Conservation (phyloP, 1,284 basidiomycete species). For the Trichosporon ovoides region DNA sequence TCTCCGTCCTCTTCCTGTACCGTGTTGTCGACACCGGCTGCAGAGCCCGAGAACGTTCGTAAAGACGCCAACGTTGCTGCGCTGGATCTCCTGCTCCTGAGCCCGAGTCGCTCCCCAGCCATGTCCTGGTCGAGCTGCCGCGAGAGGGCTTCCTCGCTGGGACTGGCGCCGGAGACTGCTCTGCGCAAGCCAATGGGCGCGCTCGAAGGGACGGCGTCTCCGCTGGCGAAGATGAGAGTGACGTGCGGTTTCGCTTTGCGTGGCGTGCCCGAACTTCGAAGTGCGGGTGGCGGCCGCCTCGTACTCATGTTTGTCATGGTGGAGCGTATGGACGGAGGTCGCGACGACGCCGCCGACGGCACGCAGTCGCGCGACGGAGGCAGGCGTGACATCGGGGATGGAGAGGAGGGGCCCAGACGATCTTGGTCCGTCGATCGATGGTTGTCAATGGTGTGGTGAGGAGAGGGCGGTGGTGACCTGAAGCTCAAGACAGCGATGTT, state of each 20-base stretch:
- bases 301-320: slow-evolving; percentile 1
- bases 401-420: not conserved
- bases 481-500: not conserved
- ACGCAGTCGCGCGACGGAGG: not conserved
- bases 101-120: slow-evolving; percentile 38
- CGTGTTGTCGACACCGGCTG: not conserved
- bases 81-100: slow-evolving; percentile 36
- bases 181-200: slow-evolving; percentile 5
- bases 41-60: slow-evolving; percentile 9
- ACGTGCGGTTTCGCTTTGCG: slow-evolving; percentile 26
- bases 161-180: slow-evolving; percentile 11
- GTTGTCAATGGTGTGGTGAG: not conserved
- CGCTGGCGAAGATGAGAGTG: slow-evolving; percentile 36
- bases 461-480: not conserved
- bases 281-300: slow-evolving; percentile 16
- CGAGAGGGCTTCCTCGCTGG: slow-evolving; percentile 32
- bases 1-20: slow-evolving; percentile 27
- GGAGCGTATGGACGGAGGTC: slow-evolving; percentile 6
- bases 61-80: slow-evolving; percentile 30
- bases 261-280: slow-evolving; percentile 17
- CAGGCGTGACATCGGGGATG: not conserved
- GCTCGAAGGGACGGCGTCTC: slow-evolving; percentile 16
- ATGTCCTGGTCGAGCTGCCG: slow-evolving; percentile 40
- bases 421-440: not conserved
- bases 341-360: not conserved